A percentile compares a stretch with the other conserved stretches of the same genome.
Evolutionary conservation across 2,329 filamentous ascomycete species (phyloP).

Genomic region (Tolypocladium capitatum): DNA sequence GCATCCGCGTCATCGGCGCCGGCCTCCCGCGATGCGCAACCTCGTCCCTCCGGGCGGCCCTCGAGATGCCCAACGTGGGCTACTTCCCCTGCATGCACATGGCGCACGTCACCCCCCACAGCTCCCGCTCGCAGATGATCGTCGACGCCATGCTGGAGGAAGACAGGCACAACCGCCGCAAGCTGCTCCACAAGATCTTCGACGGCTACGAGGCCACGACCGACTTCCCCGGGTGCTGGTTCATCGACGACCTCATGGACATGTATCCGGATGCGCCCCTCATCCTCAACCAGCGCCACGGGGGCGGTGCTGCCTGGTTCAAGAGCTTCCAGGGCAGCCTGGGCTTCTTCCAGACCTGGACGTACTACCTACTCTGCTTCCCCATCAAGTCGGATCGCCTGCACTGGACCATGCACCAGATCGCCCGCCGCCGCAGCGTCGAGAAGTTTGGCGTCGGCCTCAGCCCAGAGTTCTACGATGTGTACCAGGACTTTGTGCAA

Average conservation of each 20-base stretch:
- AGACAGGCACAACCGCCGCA: constrained; percentile 12
- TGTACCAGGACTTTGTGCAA: constrained; percentile 12
- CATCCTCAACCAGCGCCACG: constrained; percentile 17
- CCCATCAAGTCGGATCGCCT: constrained; percentile 15
- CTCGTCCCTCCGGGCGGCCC: constrained; percentile 20
- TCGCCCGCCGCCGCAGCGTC: background rate
- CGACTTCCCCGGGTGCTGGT: constrained; percentile 18
- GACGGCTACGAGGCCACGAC: constrained; percentile 15
- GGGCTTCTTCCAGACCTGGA: constrained; percentile 14
- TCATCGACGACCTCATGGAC: constrained; percentile 24
- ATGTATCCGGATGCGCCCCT: constrained; percentile 21
- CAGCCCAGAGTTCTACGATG: constrained; percentile 7
- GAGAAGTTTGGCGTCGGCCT: constrained; percentile 5
- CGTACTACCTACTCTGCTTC: constrained; percentile 12
- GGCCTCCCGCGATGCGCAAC: constrained; percentile 22
- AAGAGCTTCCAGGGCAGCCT: constrained; percentile 13
- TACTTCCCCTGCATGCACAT: constrained; percentile 20
- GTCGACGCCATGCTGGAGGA: constrained; percentile 14
- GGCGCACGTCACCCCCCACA: constrained; percentile 13
- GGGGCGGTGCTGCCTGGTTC: constrained; percentile 12
- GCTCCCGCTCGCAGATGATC: constrained; percentile 11
- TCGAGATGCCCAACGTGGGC: constrained; percentile 15
- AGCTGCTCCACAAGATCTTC: constrained; percentile 17
- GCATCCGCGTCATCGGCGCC: constrained; percentile 14
- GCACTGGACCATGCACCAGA: constrained; percentile 12